Conservation (phyloP, 2,329 filamentous ascomycete species). For the Dichotomopilus funicola region DNA sequence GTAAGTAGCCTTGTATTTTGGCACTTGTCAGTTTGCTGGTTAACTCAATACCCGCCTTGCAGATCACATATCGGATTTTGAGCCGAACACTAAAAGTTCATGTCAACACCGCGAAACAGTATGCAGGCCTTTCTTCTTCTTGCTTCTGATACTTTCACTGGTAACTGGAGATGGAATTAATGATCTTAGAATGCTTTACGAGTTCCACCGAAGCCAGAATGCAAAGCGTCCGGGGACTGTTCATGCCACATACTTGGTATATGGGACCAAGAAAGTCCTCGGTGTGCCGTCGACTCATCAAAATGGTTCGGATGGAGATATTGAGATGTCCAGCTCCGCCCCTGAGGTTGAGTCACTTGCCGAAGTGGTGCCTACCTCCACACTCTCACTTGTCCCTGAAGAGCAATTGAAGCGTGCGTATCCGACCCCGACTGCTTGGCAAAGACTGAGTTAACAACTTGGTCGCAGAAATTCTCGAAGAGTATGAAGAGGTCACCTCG, state of each 20-base stretch:
- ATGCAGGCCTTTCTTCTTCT: slow-evolving; percentile 24
- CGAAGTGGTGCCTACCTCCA: slow-evolving; percentile 48
- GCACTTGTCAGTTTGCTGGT: background rate
- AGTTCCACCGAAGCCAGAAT: slow-evolving; percentile 77
- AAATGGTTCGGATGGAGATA: slow-evolving; percentile 50
- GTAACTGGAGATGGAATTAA: slow-evolving; percentile 3
- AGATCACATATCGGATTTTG: slow-evolving; percentile 83
- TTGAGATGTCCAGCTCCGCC: slow-evolving; percentile 63
- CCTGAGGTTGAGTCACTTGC: slow-evolving; percentile 45
- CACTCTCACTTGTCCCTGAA: slow-evolving; percentile 63
- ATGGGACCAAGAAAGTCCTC: slow-evolving; percentile 53
- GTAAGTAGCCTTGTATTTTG: slow-evolving; percentile 39
- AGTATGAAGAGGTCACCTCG: slow-evolving; percentile 66
- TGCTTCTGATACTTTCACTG: background rate
- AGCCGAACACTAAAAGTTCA: slow-evolving; percentile 79
- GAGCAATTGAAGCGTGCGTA: slow-evolving; percentile 60
- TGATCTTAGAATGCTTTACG: slow-evolving; percentile 66
- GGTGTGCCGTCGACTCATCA: slow-evolving; percentile 22
- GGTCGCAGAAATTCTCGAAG: slow-evolving; percentile 52
- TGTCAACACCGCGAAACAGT: slow-evolving; percentile 86
- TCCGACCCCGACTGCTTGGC: background rate
- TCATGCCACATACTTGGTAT: slow-evolving; percentile 89
- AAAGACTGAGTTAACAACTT: slow-evolving; percentile 11
- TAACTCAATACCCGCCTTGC: background rate
- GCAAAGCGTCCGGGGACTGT: slow-evolving; percentile 64